phyloP scores from a whole-genome alignment of 2,329 filamentous ascomycete species.

The Apiospora sp. region DNA sequence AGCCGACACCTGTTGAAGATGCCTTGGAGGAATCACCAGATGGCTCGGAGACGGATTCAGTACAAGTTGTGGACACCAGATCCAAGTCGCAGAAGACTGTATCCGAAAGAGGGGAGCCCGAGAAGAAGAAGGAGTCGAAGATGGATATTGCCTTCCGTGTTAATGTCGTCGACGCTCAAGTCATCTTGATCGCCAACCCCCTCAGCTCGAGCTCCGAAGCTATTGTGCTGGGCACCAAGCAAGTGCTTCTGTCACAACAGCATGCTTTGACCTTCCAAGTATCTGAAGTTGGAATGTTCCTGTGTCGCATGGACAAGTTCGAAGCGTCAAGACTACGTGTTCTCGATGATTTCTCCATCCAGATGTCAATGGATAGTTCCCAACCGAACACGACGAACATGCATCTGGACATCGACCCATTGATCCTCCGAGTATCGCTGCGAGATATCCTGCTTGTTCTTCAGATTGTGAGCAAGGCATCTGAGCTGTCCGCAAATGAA shows the following conservation, averaged over 20 bases:
- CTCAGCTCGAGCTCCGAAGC: conserved; percentile 90
- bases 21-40: conserved; percentile 65
- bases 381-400: conserved; percentile 75
- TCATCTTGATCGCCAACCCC: conserved; percentile 96
- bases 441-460: conserved; percentile 93
- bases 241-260: conserved; percentile 91
- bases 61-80: conserved; percentile 54
- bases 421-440: conserved; percentile 88
- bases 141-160: conserved; percentile 88
- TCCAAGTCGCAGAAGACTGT: conserved; percentile 43
- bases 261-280: conserved; percentile 94
- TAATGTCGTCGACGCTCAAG: conserved; percentile 94
- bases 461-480: conserved; percentile 90
- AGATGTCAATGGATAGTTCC: conserved; percentile 83
- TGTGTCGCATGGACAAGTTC: conserved; percentile 98
- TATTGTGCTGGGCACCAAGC: conserved; percentile 93
- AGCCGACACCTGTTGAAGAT: conserved; percentile 60
- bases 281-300: conserved; percentile 94
- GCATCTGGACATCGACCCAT: conserved; percentile 85
- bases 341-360: conserved; percentile 94
- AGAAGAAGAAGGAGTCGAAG: conserved; percentile 48
- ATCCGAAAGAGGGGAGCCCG: conserved; percentile 32
- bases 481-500: conserved; percentile 79
- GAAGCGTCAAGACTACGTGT: conserved; percentile 90
- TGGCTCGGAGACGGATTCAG: conserved; percentile 66